Percentiles rank a stretch among this genome's conserved stretches.
Conservation (phyloP, 441 rosid species). For the Populus hybrid region DNA sequence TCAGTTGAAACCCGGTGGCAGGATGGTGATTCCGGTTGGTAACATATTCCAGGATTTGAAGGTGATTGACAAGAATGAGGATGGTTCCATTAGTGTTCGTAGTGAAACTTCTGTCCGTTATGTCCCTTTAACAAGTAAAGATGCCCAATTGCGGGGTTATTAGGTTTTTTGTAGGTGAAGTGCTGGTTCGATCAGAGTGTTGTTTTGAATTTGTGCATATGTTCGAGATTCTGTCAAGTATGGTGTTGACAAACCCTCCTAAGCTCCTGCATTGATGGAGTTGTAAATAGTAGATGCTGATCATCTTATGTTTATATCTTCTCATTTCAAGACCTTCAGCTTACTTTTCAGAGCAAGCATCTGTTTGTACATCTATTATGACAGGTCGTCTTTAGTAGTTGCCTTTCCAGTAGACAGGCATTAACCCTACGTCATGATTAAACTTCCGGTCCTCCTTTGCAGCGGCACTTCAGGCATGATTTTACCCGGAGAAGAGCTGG, state of each 20-base stretch:
- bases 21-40: slow-evolving; percentile 93
- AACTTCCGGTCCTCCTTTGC: too few relatives aligned
- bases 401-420: too few relatives aligned
- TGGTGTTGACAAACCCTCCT: background rate
- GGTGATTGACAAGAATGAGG: slow-evolving; percentile 64
- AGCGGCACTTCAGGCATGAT: background rate
- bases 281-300: background rate
- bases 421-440: too few relatives aligned
- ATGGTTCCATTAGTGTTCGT: slow-evolving; percentile 59
- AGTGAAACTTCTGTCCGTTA: slow-evolving; percentile 77
- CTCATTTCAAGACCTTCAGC: too few relatives aligned
- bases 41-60: slow-evolving; percentile 69
- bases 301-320: too few relatives aligned
- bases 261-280: background rate
- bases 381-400: too few relatives aligned
- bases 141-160: slow-evolving; percentile 57
- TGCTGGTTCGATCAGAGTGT: background rate
- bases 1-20: slow-evolving; percentile 89
- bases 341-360: too few relatives aligned
- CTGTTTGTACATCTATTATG: too few relatives aligned
- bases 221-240: background rate
- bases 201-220: background rate
- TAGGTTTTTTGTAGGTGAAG: slow-evolving; percentile 18
- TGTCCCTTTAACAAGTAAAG: slow-evolving; percentile 88
- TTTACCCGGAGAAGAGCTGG: background rate